A percentile compares a stretch with the other conserved stretches of the same genome.
These are phyloP conservation scores for Akanthomyces lecanii DNA, from an alignment of 2,329 filamentous ascomycete species.

Conservation along the genomic window DNA sequence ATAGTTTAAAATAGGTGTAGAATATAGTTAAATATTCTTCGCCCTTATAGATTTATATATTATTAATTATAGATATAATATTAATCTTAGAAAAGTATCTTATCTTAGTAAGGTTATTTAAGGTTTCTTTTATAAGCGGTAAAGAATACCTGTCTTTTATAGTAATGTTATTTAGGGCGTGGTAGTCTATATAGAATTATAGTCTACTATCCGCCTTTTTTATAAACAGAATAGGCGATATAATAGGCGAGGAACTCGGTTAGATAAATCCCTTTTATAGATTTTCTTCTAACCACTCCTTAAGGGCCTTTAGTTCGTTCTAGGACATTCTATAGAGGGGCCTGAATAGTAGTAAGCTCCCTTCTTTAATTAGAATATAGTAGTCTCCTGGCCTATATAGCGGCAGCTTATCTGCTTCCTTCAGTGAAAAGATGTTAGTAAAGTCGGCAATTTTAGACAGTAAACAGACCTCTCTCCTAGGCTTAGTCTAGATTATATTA, in stretches of 20 bases:
- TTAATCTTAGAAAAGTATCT: too few species aligned
- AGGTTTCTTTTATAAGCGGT: too few species aligned
- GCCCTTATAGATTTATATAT: too few species aligned
- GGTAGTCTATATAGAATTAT: neutral
- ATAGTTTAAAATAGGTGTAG: too few species aligned
- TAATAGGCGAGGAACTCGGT: neutral
- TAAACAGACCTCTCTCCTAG: neutral
- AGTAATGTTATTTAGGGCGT: constrained; percentile 6
- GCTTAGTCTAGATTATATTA: neutral
- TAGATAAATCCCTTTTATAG: neutral
- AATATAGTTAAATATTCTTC: too few species aligned
- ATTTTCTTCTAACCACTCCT: neutral
- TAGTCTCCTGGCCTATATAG: neutral
- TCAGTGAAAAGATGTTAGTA: neutral
- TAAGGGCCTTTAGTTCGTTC: neutral
- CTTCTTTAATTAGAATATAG: neutral
- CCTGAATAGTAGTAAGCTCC: neutral
- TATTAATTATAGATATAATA: too few species aligned
- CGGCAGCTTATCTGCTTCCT: neutral
- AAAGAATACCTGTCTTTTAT: too few species aligned
- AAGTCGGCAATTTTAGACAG: neutral
- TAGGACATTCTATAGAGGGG: too few species aligned
- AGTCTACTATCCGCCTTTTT: neutral
- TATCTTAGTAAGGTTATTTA: too few species aligned
- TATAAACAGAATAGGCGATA: neutral